Percentiles rank a stretch among this genome's conserved stretches.
phyloP scores from a whole-genome alignment of 2,329 filamentous ascomycete genomes.

The Didymella lethalis region DNA sequence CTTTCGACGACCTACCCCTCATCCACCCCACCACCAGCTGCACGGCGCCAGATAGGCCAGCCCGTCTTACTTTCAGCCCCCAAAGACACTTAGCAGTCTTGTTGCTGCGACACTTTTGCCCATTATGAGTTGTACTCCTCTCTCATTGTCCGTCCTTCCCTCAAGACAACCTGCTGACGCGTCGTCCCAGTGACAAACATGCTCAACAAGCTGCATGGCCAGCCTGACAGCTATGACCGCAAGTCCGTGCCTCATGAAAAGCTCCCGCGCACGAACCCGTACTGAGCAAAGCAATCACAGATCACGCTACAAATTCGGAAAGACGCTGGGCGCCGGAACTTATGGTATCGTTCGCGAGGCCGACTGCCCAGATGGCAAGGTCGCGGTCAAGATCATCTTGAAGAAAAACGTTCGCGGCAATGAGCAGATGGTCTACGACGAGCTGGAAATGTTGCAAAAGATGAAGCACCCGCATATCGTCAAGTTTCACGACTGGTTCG shows the following conservation, averaged over 20 bases:
- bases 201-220: slow-evolving; percentile 94
- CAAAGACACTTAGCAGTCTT: slow-evolving; percentile 38
- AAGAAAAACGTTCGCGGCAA: slow-evolving; percentile 99
- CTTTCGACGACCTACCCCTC: slow-evolving; percentile 40
- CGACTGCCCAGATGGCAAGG: slow-evolving; percentile 82
- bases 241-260: slow-evolving; percentile 68
- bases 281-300: slow-evolving; percentile 58
- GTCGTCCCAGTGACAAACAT: slow-evolving; percentile 75
- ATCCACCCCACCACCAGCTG: slow-evolving; percentile 39
- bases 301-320: slow-evolving; percentile 88
- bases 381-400: slow-evolving; percentile 97
- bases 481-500: slow-evolving; percentile 98
- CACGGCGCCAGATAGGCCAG: slow-evolving; percentile 42
- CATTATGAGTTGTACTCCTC: slow-evolving; percentile 48
- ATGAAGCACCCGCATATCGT: slow-evolving; percentile 96
- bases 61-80: slow-evolving; percentile 42
- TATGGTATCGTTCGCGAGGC: slow-evolving; percentile 98
- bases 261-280: slow-evolving; percentile 28
- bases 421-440: slow-evolving; percentile 98
- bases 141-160: slow-evolving; percentile 10
- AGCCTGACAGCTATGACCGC: slow-evolving; percentile 98
- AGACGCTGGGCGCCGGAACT: slow-evolving; percentile 92
- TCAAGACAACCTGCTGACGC: slow-evolving; percentile 24
- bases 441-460: slow-evolving; percentile 89
- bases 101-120: slow-evolving; percentile 36